These are phyloP conservation scores for Biancaea sappan DNA, from an alignment of 306 rosid genomes.

Conservation along the genomic window DNA sequence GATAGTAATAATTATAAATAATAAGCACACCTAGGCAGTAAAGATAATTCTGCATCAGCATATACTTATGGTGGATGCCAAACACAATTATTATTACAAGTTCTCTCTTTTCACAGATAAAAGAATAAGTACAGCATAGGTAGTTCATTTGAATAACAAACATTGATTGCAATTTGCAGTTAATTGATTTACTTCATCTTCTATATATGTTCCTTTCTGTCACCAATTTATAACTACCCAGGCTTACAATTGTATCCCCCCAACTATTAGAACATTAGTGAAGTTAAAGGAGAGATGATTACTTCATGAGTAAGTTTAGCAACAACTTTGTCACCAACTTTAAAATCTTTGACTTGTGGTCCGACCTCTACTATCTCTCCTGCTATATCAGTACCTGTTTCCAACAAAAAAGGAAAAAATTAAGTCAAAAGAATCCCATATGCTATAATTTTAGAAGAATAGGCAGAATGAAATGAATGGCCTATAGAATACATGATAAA, in stretches of 20 bases:
- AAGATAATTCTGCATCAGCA: background rate
- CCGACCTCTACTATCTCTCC: constrained; percentile 68
- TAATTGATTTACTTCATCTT: background rate
- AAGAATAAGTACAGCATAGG: background rate
- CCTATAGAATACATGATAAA: background rate
- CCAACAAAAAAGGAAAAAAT: background rate
- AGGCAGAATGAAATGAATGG: background rate
- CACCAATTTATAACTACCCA: background rate
- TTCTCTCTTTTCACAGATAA: background rate
- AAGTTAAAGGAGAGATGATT: constrained; percentile 28
- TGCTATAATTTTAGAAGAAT: background rate
- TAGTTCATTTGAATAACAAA: background rate
- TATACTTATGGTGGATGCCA: background rate
- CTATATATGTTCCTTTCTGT: background rate
- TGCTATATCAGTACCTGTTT: constrained; percentile 62
- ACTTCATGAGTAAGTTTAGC: constrained; percentile 48
- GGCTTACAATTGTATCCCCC: background rate
- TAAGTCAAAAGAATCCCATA: background rate
- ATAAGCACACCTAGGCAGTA: background rate
- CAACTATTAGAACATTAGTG: background rate
- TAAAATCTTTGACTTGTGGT: constrained; percentile 51
- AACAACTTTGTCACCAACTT: constrained; percentile 70
- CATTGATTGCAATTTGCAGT: background rate
- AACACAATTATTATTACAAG: background rate
- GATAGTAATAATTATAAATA: background rate